Base-by-base conservation (phyloP, 176 grass and related monocot species). In the Oryza rufipogon region DNA sequence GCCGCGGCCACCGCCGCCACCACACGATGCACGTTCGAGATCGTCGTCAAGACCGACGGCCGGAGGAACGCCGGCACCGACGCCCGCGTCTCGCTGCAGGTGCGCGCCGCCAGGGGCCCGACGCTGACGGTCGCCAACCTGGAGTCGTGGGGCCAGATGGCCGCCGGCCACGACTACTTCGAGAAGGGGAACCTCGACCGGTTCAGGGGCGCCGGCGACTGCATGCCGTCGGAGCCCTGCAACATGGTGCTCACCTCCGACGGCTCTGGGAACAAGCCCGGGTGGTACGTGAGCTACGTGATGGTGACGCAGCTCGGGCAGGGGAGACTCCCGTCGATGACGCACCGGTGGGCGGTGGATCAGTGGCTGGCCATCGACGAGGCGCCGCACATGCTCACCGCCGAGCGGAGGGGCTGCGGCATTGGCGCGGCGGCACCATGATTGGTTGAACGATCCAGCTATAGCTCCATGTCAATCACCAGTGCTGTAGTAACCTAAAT, bases 141-240 rank as follows among this genome's bases (percentile, higher is more conserved):
- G 3, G 60, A 78, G 3, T 65, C 76, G 2, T 78, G 60, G 76
- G 76, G 76, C 7, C 7, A 30, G 60, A 78, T 78, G 76, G 1
- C n/a, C 12, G 38, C 60, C 7, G 60, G 60, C 38, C n/a, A 78
- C 7, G 13, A 78, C 76, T 78, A 78, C 60, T 65, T 78, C 38
- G 76, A 78, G 38, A 65, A 64, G 20, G 76, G 76, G 38, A 5
- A 30, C 76, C 60, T 78, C 11, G 56, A 78, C 34, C 9, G 56
- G 56, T 78, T 77, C 11, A 28, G 4, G 13, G 48, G 14, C 48
- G 5, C 8, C 14, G 48, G 48, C 48, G 0, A 3, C 26, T 75
- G 73, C 73, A 19, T 75, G 16, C 15, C 49, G 7, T 6, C 16
- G 8, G 48, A 56, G 48, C 73, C 73, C 15, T 75, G 73, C 73